These are phyloP conservation scores for Dendrobium nobile DNA, from an alignment of 106 monocot species.

Conservation along the genomic window DNA sequence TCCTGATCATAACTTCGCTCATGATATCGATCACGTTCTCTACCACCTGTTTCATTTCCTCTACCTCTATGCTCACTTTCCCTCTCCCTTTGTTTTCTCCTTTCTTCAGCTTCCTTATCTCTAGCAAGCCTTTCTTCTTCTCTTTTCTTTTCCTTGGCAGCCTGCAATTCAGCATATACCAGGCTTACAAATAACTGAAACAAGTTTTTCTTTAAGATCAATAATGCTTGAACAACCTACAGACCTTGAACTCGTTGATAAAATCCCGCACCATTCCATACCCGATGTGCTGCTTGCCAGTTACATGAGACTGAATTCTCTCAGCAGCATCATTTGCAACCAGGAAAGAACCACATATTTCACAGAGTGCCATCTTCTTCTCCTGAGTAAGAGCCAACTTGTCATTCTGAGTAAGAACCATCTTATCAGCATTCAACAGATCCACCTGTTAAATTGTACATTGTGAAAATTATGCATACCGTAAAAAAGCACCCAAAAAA, in stretches of 20 bases:
- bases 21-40: conserved; percentile 31
- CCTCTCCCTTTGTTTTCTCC: conserved; percentile 49
- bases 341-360: conserved; percentile 94
- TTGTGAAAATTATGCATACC: neutral
- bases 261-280: conserved; percentile 98
- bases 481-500: neutral
- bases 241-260: conserved; percentile 79
- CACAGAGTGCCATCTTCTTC: conserved; percentile 99
- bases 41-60: conserved; percentile 9
- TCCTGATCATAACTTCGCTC: conserved; percentile 37
- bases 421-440: conserved; percentile 79
- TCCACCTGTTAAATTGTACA: conserved; percentile 56
- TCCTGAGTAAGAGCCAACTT: conserved; percentile 79
- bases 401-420: conserved; percentile 54
- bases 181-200: neutral
- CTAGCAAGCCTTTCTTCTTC: conserved; percentile 61
- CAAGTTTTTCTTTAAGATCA: neutral
- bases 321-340: conserved; percentile 97
- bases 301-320: conserved; percentile 90
- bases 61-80: conserved; percentile 39
- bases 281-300: conserved; percentile 96
- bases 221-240: neutral
- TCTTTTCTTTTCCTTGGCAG: conserved; percentile 66
- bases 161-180: conserved; percentile 26
- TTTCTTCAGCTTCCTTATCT: conserved; percentile 78